phyloP scores from a whole-genome alignment of 2,329 filamentous ascomycete genomes.

The Phaeomoniella chlamydospora region DNA sequence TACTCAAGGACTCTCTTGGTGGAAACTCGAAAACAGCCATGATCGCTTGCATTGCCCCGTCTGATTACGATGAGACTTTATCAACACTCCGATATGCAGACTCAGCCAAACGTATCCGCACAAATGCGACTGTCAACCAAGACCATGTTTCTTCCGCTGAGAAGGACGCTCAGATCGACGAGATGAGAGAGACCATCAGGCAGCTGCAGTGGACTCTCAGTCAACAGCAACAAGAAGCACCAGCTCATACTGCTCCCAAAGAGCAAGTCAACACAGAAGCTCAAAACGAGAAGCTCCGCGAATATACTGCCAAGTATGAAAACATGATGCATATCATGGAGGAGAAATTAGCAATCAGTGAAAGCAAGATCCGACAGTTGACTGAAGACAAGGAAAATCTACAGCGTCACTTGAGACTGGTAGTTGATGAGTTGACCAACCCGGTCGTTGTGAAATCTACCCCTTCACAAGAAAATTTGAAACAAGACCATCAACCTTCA shows the following conservation, averaged over 20 bases:
- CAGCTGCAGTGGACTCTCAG: conserved; percentile 61
- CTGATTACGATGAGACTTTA: conserved; percentile 93
- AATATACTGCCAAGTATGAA: conserved; percentile 82
- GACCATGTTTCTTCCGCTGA: conserved; percentile 85
- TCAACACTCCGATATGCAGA: conserved; percentile 94
- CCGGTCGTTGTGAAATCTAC: conserved; percentile 52
- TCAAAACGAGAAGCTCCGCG: conserved; percentile 74
- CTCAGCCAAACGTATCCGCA: conserved; percentile 94
- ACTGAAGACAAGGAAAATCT: conserved; percentile 84
- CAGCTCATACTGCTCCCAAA: conserved; percentile 18
- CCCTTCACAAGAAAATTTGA: conserved; percentile 75
- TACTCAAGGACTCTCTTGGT: conserved; percentile 87
- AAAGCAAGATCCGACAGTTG: conserved; percentile 84
- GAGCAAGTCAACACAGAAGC: conserved; percentile 59
- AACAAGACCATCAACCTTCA: conserved; percentile 58
- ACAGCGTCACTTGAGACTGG: conserved; percentile 74
- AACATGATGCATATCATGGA: conserved; percentile 94
- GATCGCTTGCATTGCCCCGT: conserved; percentile 93
- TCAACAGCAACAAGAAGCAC: conserved; percentile 19
- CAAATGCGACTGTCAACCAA: conserved; percentile 87
- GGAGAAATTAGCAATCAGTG: conserved; percentile 75
- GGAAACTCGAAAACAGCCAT: conserved; percentile 98
- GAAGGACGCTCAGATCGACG: conserved; percentile 81
- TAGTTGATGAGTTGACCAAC: conserved; percentile 74
- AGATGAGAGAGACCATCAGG: conserved; percentile 93